phyloP scores from a whole-genome alignment of 345 rosid genomes.

The Pistacia atlantica region DNA sequence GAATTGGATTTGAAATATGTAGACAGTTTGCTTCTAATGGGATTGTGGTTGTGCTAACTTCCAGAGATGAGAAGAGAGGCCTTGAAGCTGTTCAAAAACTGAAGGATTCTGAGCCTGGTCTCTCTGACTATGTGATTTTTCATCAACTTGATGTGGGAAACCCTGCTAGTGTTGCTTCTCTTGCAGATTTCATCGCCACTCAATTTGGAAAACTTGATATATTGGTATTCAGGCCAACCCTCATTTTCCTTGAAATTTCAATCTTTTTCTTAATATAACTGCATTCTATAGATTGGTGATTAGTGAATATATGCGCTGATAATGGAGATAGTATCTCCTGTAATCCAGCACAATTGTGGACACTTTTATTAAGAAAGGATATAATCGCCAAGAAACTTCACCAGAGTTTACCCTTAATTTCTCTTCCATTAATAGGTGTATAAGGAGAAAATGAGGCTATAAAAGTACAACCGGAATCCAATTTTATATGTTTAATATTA shows the following conservation, averaged over 20 bases:
- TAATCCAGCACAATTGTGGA: neutral
- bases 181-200: conserved; percentile 24
- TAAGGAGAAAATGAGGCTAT: no score
- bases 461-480: no score
- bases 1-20: conserved; percentile 42
- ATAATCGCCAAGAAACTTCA: neutral
- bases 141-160: conserved; percentile 31
- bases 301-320: no score
- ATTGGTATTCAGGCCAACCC: conserved; percentile 14
- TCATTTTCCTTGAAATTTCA: neutral
- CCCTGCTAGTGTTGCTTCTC: conserved; percentile 24
- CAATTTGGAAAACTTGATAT: conserved; percentile 26
- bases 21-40: conserved; percentile 24
- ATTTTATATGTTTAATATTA: neutral
- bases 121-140: conserved; percentile 18
- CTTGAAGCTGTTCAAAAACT: conserved; percentile 26
- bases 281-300: neutral
- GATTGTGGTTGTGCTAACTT: conserved; percentile 26
- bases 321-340: neutral
- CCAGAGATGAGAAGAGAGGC: conserved; percentile 33
- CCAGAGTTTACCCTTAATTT: neutral
- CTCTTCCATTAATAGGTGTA: no score
- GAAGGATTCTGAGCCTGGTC: conserved; percentile 12
- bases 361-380: no score
- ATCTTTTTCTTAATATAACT: neutral